Conservation (phyloP, 257 asterid species). For the Nicotiana attenuata region DNA sequence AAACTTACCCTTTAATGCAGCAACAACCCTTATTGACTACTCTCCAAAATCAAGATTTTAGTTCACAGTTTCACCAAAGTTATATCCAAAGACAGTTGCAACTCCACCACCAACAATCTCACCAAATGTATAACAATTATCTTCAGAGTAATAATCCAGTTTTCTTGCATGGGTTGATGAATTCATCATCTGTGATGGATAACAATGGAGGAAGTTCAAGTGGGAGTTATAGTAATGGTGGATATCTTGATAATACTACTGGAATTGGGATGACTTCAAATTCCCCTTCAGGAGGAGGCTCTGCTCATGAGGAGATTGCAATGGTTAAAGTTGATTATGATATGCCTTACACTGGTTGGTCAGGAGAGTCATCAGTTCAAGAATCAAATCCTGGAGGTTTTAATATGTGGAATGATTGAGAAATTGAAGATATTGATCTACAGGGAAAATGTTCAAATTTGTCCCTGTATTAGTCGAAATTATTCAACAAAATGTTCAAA, state of each 20-base stretch:
- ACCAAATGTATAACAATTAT: constrained; percentile 29
- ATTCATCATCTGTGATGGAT: constrained; percentile 10
- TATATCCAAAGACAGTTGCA: constrained; percentile 64
- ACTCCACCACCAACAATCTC: constrained; percentile 15
- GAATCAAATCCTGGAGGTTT: constrained; percentile 49
- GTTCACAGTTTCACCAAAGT: constrained; percentile 31
- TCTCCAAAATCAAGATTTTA: constrained; percentile 44
- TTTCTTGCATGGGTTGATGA: constrained; percentile 48
- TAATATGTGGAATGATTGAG: constrained; percentile 68
- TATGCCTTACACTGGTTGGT: constrained; percentile 56
- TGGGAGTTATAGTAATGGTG: constrained; percentile 43
- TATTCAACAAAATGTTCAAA: too few species aligned
- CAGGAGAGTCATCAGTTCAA: constrained; percentile 47
- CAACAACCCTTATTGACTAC: constrained; percentile 40
- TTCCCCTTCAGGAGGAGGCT: constrained; percentile 21
- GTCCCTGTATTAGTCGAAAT: too few species aligned
- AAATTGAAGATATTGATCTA: neutral
- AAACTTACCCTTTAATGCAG: constrained; percentile 42
- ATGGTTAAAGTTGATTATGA: constrained; percentile 73
- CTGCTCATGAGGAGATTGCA: constrained; percentile 34
- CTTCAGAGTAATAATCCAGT: constrained; percentile 40
- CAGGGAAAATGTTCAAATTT: too few species aligned
- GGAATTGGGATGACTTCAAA: constrained; percentile 34
- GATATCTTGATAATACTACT: constrained; percentile 32
- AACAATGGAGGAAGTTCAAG: constrained; percentile 37